These are phyloP conservation scores for Aspergillus ostianus DNA, from an alignment of 495 filamentous ascomycete genomes.

Conservation along the genomic window DNA sequence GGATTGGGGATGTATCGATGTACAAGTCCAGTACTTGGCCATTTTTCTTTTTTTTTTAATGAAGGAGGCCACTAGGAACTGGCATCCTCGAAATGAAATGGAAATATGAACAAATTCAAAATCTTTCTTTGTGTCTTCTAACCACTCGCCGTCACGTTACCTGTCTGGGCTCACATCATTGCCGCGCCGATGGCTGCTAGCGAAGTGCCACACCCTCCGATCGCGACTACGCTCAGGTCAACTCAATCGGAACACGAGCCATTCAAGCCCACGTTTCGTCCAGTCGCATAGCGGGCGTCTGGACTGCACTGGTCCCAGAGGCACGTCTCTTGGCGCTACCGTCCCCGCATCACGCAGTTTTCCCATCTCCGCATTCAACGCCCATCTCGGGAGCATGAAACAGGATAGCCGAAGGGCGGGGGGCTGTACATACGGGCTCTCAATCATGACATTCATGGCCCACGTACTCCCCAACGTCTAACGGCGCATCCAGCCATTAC, in stretches of 20 bases:
- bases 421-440: no score
- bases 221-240: not conserved
- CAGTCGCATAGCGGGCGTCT: not conserved
- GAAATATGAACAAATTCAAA: slow-evolving; percentile 45
- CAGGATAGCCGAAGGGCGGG: not conserved
- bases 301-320: not conserved
- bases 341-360: slow-evolving; percentile 1
- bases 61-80: slow-evolving; percentile 38
- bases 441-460: not conserved
- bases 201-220: not conserved
- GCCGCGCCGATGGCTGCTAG: not conserved
- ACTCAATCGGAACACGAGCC: no score
- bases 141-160: not conserved
- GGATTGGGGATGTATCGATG: slow-evolving; percentile 50
- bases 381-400: not conserved
- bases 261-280: not conserved
- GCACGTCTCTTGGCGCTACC: slow-evolving; percentile 1
- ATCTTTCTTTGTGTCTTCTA: slow-evolving; percentile 26
- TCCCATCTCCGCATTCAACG: not conserved
- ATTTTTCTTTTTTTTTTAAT: slow-evolving; percentile 34
- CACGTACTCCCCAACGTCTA: not conserved
- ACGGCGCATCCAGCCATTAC: not conserved
- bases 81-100: slow-evolving; percentile 49
- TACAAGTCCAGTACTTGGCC: slow-evolving; percentile 39
- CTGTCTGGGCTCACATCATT: not conserved